These are phyloP conservation scores for Laguncularia racemosa DNA, from an alignment of 345 rosid genomes.

Conservation along the genomic window DNA sequence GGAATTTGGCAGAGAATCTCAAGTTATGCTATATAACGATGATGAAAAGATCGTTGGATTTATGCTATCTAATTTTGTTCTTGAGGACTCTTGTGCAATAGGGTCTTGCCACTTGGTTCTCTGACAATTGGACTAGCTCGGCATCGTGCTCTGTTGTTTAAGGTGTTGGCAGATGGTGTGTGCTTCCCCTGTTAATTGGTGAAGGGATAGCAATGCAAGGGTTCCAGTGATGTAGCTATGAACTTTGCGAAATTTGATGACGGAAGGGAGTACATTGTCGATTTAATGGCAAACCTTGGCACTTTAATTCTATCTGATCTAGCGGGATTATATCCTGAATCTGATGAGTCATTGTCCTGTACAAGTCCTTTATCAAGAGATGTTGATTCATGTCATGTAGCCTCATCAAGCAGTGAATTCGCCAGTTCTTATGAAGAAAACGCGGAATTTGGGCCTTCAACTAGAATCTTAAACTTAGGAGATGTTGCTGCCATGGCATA, in stretches of 20 bases:
- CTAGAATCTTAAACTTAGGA: conserved; percentile 37
- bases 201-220: conserved; percentile 83
- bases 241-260: conserved; percentile 81
- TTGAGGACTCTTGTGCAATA: conserved; percentile 52
- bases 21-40: conserved; percentile 26
- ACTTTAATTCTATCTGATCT: conserved; percentile 88
- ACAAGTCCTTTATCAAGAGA: conserved; percentile 63
- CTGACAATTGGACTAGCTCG: conserved; percentile 90
- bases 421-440: conserved; percentile 60
- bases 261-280: conserved; percentile 98
- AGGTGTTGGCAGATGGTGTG: conserved; percentile 84
- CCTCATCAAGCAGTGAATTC: conserved; percentile 63
- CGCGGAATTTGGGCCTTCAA: conserved; percentile 44
- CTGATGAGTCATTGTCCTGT: conserved; percentile 51
- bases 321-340: conserved; percentile 58
- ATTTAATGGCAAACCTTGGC: conserved; percentile 95
- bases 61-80: conserved; percentile 19
- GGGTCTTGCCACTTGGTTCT: conserved; percentile 91
- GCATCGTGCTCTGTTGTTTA: conserved; percentile 91
- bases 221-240: conserved; percentile 87
- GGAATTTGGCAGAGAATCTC: conserved; percentile 36
- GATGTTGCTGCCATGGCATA: conserved; percentile 23
- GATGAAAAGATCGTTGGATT: conserved; percentile 35
- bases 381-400: conserved; percentile 46
- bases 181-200: conserved; percentile 88